Evolutionary conservation across 1,284 basidiomycete genomes (phyloP), one percentile per base, ranked within the genome.

Genomic region (Ustilago esculenta): DNA sequence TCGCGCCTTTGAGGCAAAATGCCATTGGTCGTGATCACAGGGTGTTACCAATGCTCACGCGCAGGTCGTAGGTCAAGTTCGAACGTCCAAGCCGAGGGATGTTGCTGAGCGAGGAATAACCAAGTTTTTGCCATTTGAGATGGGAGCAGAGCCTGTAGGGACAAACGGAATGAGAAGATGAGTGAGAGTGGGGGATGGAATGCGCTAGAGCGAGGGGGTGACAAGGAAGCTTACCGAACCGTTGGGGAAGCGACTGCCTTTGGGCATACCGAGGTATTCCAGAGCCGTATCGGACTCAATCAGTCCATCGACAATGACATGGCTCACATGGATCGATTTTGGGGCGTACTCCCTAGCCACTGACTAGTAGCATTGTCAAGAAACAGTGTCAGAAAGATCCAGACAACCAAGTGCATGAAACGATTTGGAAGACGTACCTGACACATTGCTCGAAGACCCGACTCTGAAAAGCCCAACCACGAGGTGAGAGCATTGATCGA

Each of bases 101-200:
- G 56, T 32, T 77, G 76, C 27, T 72, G 72, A 10, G 76, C 76
- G 10, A 77, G 59, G 37, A 76, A 77, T 7, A 76, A 53, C 71
- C 71, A 77, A 0, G 67, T 60, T 58, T 77, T 77, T n/a, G 73
- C 73, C 71, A 74, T 72, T 30, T 77, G 72, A 12, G 60, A 50
- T 2, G 74, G 72, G 5, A 64, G 47, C 24, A 75, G 49, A 30
- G 57, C 65, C 73, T 75, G 43, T 39, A 4, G 1, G 2, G 4
- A 45, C 17, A 10, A n/a, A n/a, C n/a, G n/a, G n/a, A n/a, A n/a
- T n/a, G n/a, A n/a, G n/a, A n/a, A n/a, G n/a, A n/a, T n/a, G n/a
- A n/a, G n/a, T n/a, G n/a, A n/a, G n/a, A n/a, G n/a, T n/a, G n/a
- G n/a, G n/a, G n/a, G n/a, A n/a, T n/a, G n/a, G n/a, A n/a, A n/a